Evolutionary conservation across 306 rosid genomes (phyloP), one percentile per base, ranked within the genome.

Genomic region (Mucuna pruriens): DNA sequence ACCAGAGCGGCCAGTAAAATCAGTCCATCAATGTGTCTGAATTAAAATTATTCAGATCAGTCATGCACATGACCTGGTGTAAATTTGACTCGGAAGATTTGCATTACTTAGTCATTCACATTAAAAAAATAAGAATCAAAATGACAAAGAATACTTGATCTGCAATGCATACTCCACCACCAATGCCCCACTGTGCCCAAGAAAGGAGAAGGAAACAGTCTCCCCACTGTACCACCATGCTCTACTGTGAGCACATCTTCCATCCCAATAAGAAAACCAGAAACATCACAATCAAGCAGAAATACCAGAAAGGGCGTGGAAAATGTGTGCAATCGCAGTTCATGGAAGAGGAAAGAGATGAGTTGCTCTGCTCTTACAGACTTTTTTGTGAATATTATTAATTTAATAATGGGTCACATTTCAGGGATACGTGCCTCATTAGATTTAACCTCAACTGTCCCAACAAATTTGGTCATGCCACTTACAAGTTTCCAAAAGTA

Each of bases 371-470:
- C 9, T 67, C 19, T 9, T 40, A 20, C 10, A 33, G 33, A 7
- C 20, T 34, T n/a, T 63, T 63, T 15, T 15, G 5, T 6, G 70
- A 62, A 63, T 26, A 60, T 60, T 26, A 60, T 26, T 29, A 11
- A 29, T 29, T 29, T 29, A 29, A 29, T 29, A 60, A 11, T 63
- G 45, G 45, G 23, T 29, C 70, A 34, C 0, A 3, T 33, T 31
- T 63, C 44, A n/a, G 45, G 45, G 5, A 55, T 22, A 22, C 15
- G 9, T 45, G 39, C 42, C 40, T 42, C 4, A 9, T 12, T 49
- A 34, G 45, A 31, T 70, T 68, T 61, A 83, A 22, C 49, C 62
- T 77, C 34, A 61, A 49, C 29, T 57, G 45, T 25, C 67, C 25
- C 44, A 57, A 75, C 61, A 71, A 17, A 74, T 55, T 74, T n/a